These are phyloP conservation scores for Phytophthora sp. DNA, from an alignment of 352 stramenopile genomes.

Conservation along the genomic window DNA sequence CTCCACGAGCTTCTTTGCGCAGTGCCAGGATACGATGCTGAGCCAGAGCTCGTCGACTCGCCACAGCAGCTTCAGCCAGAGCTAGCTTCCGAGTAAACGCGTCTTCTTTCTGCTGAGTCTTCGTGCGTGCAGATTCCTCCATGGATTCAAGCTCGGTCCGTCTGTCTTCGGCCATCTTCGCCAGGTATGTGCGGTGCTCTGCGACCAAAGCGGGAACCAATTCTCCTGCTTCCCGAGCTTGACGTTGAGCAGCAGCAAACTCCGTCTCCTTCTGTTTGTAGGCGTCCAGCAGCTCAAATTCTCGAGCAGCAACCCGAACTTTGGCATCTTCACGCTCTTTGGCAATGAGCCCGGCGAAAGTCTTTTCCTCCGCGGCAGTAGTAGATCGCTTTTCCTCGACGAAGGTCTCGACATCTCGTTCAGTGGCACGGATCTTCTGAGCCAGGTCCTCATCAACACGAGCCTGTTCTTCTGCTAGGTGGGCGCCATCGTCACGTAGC, in stretches of 20 bases:
- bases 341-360: slow-evolving; percentile 70
- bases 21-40: slow-evolving; percentile 80
- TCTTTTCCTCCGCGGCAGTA: slow-evolving; percentile 56
- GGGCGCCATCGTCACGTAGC: slow-evolving; percentile 60
- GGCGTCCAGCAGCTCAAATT: slow-evolving; percentile 78
- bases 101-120: slow-evolving; percentile 71
- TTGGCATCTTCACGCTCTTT: slow-evolving; percentile 58
- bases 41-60: slow-evolving; percentile 70
- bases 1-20: slow-evolving; percentile 79
- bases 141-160: slow-evolving; percentile 63
- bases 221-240: slow-evolving; percentile 65
- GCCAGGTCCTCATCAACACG: slow-evolving; percentile 80
- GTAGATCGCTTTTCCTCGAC: slow-evolving; percentile 71
- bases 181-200: slow-evolving; percentile 84
- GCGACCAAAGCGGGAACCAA: slow-evolving; percentile 70
- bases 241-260: slow-evolving; percentile 70
- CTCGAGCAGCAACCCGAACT: slow-evolving; percentile 62
- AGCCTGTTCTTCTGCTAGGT: slow-evolving; percentile 63
- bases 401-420: slow-evolving; percentile 83
- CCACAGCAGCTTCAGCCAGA: slow-evolving; percentile 72
- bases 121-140: slow-evolving; percentile 36
- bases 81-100: slow-evolving; percentile 82
- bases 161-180: slow-evolving; percentile 83
- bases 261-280: slow-evolving; percentile 80
- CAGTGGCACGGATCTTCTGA: slow-evolving; percentile 80